These are phyloP conservation scores for Neurospora sp. DNA, from an alignment of 495 filamentous ascomycete species.

Conservation along the genomic window DNA sequence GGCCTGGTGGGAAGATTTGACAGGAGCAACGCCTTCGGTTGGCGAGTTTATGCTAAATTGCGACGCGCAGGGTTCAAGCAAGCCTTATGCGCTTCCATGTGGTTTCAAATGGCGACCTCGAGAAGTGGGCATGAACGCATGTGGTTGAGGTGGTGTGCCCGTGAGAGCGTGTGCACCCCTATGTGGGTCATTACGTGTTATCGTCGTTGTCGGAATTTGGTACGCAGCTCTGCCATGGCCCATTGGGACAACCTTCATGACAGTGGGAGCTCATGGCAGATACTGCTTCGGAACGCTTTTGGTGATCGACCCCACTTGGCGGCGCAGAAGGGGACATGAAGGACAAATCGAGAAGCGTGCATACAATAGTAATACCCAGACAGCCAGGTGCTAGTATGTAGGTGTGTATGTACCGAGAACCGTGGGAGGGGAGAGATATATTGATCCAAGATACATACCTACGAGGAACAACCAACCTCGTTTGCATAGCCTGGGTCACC, in stretches of 20 bases:
- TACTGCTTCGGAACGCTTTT: neutral
- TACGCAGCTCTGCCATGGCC: neutral
- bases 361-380: neutral
- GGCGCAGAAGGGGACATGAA: neutral
- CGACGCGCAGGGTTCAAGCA: slow-evolving; percentile 4
- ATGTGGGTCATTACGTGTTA: neutral
- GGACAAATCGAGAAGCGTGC: neutral
- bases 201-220: neutral
- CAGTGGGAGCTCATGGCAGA: neutral
- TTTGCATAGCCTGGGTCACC: neutral
- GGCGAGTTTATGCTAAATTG: slow-evolving; percentile 28
- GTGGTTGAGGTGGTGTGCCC: neutral
- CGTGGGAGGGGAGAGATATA: neutral
- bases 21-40: slow-evolving; percentile 15
- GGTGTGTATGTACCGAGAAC: neutral
- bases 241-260: neutral
- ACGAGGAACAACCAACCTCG: neutral
- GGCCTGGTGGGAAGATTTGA: slow-evolving; percentile 5
- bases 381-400: neutral
- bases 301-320: neutral
- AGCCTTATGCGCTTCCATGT: slow-evolving; percentile 8
- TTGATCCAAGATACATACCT: neutral
- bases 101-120: neutral
- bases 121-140: neutral
- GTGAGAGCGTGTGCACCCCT: neutral